These are phyloP conservation scores for Acer negundo DNA, from an alignment of 345 rosid genomes.

Conservation along the genomic window DNA sequence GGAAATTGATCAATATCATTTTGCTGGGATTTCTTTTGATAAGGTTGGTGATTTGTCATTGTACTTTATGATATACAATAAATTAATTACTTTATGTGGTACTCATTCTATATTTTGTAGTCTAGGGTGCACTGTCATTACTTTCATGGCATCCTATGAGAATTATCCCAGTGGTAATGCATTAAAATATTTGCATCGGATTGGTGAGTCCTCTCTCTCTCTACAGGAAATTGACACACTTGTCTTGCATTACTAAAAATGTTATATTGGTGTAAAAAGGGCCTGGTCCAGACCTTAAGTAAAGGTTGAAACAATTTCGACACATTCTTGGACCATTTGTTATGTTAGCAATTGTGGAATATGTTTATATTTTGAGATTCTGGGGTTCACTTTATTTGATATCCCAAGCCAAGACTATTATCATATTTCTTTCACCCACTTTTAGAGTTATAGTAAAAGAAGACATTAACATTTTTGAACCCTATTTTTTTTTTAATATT, in stretches of 20 bases:
- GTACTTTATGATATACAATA: neutral
- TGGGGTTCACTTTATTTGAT: neutral
- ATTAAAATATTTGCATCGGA: constrained; percentile 69
- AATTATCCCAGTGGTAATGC: constrained; percentile 95
- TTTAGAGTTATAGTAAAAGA: neutral
- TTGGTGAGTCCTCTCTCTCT: constrained; percentile 53
- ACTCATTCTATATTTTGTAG: constrained; percentile 52
- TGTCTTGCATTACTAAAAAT: neutral
- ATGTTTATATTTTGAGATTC: neutral
- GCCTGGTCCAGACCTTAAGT: neutral
- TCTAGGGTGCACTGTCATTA: constrained; percentile 74
- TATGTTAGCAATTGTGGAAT: neutral
- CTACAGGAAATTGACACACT: neutral
- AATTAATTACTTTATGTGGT: constrained; percentile 18
- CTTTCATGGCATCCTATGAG: constrained; percentile 84
- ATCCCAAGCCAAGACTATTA: neutral
- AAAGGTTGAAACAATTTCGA: neutral
- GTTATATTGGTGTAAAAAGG: neutral
- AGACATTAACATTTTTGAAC: neutral
- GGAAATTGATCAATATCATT: constrained; percentile 69
- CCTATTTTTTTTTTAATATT: neutral
- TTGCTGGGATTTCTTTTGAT: constrained; percentile 61
- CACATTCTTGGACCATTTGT: neutral
- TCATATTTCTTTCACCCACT: neutral
- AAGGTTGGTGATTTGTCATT: constrained; percentile 53